Conservation (phyloP, 202 grass and related monocot species). For the Brachypodium distachyon region DNA sequence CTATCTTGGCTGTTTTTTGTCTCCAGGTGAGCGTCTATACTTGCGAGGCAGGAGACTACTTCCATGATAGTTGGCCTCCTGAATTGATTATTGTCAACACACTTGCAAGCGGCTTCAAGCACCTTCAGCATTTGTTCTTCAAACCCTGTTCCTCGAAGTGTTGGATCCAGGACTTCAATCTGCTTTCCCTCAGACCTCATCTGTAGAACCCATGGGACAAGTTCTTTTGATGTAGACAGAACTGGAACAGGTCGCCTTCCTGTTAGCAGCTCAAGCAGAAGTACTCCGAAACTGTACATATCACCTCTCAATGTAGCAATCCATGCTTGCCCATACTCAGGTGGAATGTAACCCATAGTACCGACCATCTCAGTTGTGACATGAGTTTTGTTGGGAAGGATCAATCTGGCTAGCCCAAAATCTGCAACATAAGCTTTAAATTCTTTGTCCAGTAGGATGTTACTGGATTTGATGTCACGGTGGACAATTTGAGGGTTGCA, state of each 20-base stretch:
- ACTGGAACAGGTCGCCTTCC: constrained; percentile 41
- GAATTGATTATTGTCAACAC: constrained; percentile 27
- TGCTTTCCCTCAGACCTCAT: constrained; percentile 31
- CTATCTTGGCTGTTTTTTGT: background rate
- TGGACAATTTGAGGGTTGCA: constrained; percentile 72
- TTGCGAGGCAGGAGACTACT: background rate
- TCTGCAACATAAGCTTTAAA: constrained; percentile 68
- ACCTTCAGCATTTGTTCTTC: constrained; percentile 58
- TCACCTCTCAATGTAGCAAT: constrained; percentile 58
- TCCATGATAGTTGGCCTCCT: background rate
- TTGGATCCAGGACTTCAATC: constrained; percentile 41
- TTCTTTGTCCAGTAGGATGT: constrained; percentile 66
- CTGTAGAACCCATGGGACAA: constrained; percentile 50
- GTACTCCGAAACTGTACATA: constrained; percentile 71
- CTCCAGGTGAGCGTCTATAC: background rate
- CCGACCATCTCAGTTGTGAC: constrained; percentile 76
- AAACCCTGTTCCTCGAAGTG: constrained; percentile 18
- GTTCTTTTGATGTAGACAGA: constrained; percentile 39
- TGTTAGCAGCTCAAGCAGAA: constrained; percentile 63
- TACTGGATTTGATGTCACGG: constrained; percentile 82
- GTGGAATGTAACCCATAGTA: constrained; percentile 74
- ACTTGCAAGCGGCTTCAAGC: constrained; percentile 56
- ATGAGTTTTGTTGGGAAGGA: constrained; percentile 58
- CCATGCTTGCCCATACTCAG: constrained; percentile 63
- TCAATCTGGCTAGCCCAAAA: constrained; percentile 66